phyloP scores from a whole-genome alignment of 495 filamentous ascomycete species.

The Penicillium paxilli region DNA sequence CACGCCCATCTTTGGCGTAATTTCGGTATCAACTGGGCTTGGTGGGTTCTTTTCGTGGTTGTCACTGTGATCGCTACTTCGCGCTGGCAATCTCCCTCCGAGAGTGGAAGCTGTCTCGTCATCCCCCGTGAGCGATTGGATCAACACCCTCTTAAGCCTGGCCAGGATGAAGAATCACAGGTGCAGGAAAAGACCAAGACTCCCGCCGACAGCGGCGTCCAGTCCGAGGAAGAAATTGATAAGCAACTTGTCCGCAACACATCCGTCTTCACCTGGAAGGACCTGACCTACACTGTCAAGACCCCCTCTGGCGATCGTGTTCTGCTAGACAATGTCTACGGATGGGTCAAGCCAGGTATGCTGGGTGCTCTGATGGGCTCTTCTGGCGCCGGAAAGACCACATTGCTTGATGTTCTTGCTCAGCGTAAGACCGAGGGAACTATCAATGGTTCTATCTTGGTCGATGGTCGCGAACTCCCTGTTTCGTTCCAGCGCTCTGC shows the following conservation, averaged over 20 bases:
- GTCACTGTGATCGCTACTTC: conserved; percentile 39
- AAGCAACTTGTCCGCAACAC: conserved; percentile 45
- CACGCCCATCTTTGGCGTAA: conserved; percentile 48
- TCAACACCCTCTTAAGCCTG: conserved; percentile 9
- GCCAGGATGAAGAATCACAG: conserved; percentile 34
- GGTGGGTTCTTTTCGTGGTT: conserved; percentile 41
- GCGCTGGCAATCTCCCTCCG: conserved; percentile 34
- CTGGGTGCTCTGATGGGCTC: conserved; percentile 73
- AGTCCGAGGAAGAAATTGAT: conserved; percentile 7
- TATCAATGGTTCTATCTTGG: conserved; percentile 80
- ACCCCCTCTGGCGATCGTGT: conserved; percentile 39
- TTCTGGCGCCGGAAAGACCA: conserved; percentile 66
- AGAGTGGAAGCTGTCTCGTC: conserved; percentile 32
- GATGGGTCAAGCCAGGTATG: conserved; percentile 87
- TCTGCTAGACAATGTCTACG: conserved; percentile 76
- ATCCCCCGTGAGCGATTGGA: conserved; percentile 42
- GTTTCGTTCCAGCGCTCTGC: conserved; percentile 75
- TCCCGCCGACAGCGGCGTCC: conserved; percentile 13
- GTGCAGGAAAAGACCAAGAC: conserved; percentile 23
- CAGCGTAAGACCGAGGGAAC: conserved; percentile 85
- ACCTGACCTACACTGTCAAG: conserved; percentile 56
- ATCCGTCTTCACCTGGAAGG: conserved; percentile 61
- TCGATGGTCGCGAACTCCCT: conserved; percentile 76
- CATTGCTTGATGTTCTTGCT: conserved; percentile 51
- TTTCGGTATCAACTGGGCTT: conserved; percentile 47